phyloP scores from a whole-genome alignment of 306 rosid genomes.

The Vicia sativa region DNA sequence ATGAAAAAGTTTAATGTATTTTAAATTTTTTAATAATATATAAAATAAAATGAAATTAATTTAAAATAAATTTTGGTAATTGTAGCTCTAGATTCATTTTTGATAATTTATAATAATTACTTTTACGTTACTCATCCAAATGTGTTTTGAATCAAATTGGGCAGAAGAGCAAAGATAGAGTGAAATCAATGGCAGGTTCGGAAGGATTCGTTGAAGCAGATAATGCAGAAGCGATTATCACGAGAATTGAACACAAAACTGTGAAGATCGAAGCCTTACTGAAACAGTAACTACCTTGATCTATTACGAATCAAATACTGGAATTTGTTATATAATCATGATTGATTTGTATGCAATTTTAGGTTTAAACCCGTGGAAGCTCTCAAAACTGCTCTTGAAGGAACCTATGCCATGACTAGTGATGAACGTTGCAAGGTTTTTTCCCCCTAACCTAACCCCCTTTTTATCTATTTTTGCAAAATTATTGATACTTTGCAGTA shows the following conservation, averaged over 20 bases:
- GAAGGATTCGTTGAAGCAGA: slow-evolving; percentile 75
- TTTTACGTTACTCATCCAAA: too few species aligned
- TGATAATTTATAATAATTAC: too few species aligned
- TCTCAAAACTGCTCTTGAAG: slow-evolving; percentile 96
- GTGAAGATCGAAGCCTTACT: slow-evolving; percentile 94
- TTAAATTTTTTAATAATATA: too few species aligned
- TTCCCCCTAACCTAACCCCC: too few species aligned
- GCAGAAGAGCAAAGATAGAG: too few species aligned
- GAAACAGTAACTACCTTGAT: slow-evolving; percentile 59
- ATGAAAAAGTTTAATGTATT: too few species aligned
- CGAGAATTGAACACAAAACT: slow-evolving; percentile 92
- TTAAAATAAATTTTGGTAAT: too few species aligned
- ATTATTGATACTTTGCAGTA: neutral
- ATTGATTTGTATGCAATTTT: slow-evolving; percentile 25
- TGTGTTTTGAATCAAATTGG: too few species aligned
- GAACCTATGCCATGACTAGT: slow-evolving; percentile 79
- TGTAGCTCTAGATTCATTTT: too few species aligned
- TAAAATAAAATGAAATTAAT: too few species aligned
- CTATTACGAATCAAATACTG: slow-evolving; percentile 7
- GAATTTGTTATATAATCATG: neutral
- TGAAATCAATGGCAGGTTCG: slow-evolving; percentile 69
- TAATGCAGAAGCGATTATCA: slow-evolving; percentile 89
- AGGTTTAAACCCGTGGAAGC: slow-evolving; percentile 89
- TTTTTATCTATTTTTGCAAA: neutral
- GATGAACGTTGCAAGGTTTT: slow-evolving; percentile 96